Base-by-base conservation (phyloP, 306 rosid genomes). In the Prunus mume region DNA sequence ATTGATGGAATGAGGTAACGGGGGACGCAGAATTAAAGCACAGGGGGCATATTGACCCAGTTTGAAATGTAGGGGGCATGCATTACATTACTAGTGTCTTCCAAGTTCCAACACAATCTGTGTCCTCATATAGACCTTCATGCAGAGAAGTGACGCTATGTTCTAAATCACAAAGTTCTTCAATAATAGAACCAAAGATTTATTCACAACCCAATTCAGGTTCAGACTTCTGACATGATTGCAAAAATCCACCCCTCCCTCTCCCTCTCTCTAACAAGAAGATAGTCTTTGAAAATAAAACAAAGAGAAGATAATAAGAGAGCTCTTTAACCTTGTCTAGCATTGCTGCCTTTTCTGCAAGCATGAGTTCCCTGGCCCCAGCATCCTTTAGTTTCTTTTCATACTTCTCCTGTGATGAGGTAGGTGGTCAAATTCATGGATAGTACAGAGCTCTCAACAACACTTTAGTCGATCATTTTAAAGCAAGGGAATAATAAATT, bases 361-460 rank as follows among this genome's bases (percentile, higher is more conserved):
- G 97, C 97, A 87, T 95, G 64, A 91, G 88, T 83, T 92, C 99
- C 84, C 85, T 89, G 55, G 86, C 95, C 20, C 86, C 95, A 70
- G 99, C 97, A 79, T 95, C 99, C 88, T 90, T 95, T 86, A 92
- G 86, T 77, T 85, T 84, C 71, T 83, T 90, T 78, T 95, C 97
- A 83, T 88, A 85, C 82, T 86, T 92, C 72, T 92, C 97, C 97
- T 95, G 51, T 52, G 47, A 70, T 50, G 47, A 45, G 66, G 46
- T 76, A 74, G 68, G 51, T 74, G 69, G 32, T 58, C 43, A 64
- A 17, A 65, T 27, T 63, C 77, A 62, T 70, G 69, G 75, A 24
- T 19, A 45, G 79, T 28, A 73, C 14, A 85, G 71, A 87, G 75
- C 74, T 68, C 75, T 45, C 71, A 46, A 62, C 27, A 71, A 51